phyloP scores from a whole-genome alignment of 495 filamentous ascomycete genomes.

The Aspergillus conjunctus region DNA sequence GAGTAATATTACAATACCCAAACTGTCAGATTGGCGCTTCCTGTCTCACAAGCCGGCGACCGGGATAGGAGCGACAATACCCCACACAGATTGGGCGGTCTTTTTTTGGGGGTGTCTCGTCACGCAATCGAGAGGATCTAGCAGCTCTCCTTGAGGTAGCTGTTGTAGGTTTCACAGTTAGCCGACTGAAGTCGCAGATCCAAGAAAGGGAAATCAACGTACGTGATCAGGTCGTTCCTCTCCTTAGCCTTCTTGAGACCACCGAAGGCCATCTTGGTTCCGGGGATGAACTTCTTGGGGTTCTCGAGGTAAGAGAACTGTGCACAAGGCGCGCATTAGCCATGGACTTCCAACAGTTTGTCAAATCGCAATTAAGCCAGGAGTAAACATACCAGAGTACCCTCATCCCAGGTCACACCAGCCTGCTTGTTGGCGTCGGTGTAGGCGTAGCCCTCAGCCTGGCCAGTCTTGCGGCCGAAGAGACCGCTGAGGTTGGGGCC shows the following conservation, averaged over 20 bases:
- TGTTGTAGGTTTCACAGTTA: conserved; percentile 31
- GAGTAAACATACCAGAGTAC: conserved; percentile 70
- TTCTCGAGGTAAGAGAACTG: conserved; percentile 89
- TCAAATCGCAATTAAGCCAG: too few species aligned
- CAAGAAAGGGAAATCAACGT: conserved; percentile 41
- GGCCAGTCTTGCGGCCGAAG: conserved; percentile 93
- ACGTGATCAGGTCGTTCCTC: conserved; percentile 98
- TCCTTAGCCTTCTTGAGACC: conserved; percentile 99
- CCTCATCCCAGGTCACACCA: conserved; percentile 84
- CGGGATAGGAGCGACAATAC: conserved; percentile 11
- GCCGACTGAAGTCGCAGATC: background rate
- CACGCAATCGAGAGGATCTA: conserved; percentile 45
- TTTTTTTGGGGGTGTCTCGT: conserved; percentile 23
- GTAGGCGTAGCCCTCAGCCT: conserved; percentile 91
- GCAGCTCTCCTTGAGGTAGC: conserved; percentile 66
- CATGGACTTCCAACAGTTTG: background rate
- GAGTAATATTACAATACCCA: conserved; percentile 48
- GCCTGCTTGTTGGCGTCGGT: conserved; percentile 99
- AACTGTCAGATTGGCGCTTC: conserved; percentile 31
- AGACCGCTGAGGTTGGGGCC: conserved; percentile 96
- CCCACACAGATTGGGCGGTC: conserved; percentile 26
- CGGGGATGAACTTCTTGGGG: conserved; percentile 96
- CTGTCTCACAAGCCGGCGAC: conserved; percentile 17
- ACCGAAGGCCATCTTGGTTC: conserved; percentile 99
- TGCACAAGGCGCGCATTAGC: conserved; percentile 23